Base-by-base conservation (phyloP, 2,329 filamentous ascomycete species). In the Pezicula carpinea region DNA sequence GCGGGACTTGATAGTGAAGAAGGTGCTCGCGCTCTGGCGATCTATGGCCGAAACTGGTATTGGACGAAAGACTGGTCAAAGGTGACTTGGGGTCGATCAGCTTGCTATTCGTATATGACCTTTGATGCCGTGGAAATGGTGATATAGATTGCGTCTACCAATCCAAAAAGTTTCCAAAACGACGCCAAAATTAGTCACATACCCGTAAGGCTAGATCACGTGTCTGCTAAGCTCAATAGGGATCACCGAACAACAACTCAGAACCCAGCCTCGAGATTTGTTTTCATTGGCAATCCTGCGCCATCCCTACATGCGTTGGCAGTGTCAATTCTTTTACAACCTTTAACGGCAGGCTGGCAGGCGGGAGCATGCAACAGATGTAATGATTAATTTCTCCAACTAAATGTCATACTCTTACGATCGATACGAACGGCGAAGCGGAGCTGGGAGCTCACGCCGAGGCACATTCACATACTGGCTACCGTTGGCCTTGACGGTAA, bases 401-500 rank as follows among this genome's bases (percentile, higher is more conserved):
- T 67, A 69, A 69, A 83, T 82, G 79, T 79, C 79, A 53, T 80
- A 80, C 75, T 78, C 79, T 53, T 81, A 83, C 76, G 80, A 87
- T 71, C 73, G 74, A 61, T 71, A 73, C 65, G 70, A 79, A 63
- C 69, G 58, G 15, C 42, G 51, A 48, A 59, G 59, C 47, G 54
- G 53, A 49, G 40, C 50, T 32, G 49, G 70, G 59, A 76, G 76
- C 72, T 75, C 67, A 64, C 64, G 79, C 69, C 74, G 77, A 66
- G 73, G 77, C 64, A 77, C 81, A 56, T 80, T 88, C 70, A 80
- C 84, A 62, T 92, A 95, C 70, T 96, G 91, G 89, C 80, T 96
- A 50, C 92, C 92, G 53, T 77, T 97, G 47, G 85, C 83, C 55
- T 69, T 96, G 54, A 96, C 91, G 42, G 82, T 95, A 49, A 91